Evolutionary conservation across 345 rosid species (phyloP), one percentile per base, ranked within the genome.

Genomic region (Ceriops decandra): DNA sequence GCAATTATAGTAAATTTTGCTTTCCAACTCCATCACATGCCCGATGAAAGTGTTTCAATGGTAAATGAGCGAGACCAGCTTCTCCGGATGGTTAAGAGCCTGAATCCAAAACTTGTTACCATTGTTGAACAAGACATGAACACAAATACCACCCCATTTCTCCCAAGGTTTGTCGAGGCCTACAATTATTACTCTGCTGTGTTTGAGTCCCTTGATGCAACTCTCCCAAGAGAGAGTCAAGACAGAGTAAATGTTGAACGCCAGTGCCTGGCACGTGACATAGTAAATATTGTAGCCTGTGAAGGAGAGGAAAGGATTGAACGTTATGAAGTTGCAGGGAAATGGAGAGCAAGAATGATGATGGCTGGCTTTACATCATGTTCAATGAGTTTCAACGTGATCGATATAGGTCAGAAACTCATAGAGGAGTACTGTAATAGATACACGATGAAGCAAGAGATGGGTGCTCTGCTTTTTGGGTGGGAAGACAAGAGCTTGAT

Each of bases 21-120:
- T n/a, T 95, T 87, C 75, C 96, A 87, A 70, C 95, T 95, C 60
- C 99, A 95, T 79, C 99, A 95, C 84, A 90, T 95, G 97, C 99
- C 99, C 6, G 99, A 95, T 63, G 99, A 95, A 82, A 95, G 99
- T 57, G 99, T 95, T 54, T 88, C 97, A n/a, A 91, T 92, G 0
- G 86, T 86, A 22, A 95, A 95, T 60, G 85, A 83, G 79, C 84
- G 99, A 26, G 99, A 95, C 79, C 90, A 85, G 81, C 93, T 95
- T 20, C 96, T 95, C 58, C 86, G 84, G 70, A 84, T 91, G 91
- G 93, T 90, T 15, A 91, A 87, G 87, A 83, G 92, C 82, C 64
- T 95, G 42, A 87, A 84, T 66, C 99, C 99, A 2, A 90, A 90
- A 72, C 93, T 95, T 0, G 96, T 95, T 35, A 95, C 97, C 16